Evolutionary conservation across 2,329 filamentous ascomycete species (phyloP), one percentile per base, ranked within the genome.

Genomic region (Ophiostoma ulmi): DNA sequence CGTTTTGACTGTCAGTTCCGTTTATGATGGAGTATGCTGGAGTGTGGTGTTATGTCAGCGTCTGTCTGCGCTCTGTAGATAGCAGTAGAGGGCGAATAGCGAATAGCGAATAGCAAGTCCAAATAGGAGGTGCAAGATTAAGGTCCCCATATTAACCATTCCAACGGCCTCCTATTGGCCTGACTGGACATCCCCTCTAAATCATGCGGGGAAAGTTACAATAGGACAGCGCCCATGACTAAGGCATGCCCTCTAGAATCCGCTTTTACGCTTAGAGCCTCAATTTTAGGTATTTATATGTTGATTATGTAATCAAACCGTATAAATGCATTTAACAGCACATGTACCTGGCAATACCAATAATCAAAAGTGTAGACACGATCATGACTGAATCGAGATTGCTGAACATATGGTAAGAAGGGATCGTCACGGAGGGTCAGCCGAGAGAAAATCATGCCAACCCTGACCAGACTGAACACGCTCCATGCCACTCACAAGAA

Each of bases 121-220:
- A 31, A 31, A 61, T 31, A 61, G 55, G 61, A 65, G 63, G 64
- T 48, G 44, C 69, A 67, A 70, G 69, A 70, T 70, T 70, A 70
- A 48, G 64, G 69, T 67, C 64, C 64, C 69, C 69, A 58, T n/a
- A 41, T 67, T 70, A 44, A 44, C 5, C 2, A 6, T 39, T 17
- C 20, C 26, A 13, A 8, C 17, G 38, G 17, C 13, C 22, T n/a
- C 35, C 31, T 64, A 64, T 38, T 31, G 48, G 52, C 31, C 35
- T 55, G 22, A n/a, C 31, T 55, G 36, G 14, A 61, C 22, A 26
- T 31, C 26, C 5, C 35, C 39, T 44, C 31, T 44, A 44, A 44
- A 17, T 14, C 39, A 2, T 44, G 39, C 39, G 39, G 39, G 39
- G 39, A 44, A 44, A 17, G 39, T 31, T 31, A 31, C 31, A 3